Conservation (phyloP, 1,139 yeast species). For the Suhomyces ambrosiae region DNA sequence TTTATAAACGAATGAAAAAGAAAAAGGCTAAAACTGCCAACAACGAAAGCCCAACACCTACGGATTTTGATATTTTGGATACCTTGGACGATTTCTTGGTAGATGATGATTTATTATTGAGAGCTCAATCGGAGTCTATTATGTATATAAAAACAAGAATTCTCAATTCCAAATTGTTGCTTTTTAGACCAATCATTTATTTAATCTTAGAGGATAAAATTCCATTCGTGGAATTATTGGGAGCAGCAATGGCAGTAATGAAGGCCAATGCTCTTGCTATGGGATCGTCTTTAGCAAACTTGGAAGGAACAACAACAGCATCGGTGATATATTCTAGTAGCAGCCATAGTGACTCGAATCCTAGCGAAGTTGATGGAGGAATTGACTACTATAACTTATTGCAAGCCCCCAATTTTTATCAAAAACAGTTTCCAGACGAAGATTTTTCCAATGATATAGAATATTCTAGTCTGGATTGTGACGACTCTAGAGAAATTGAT, state of each 20-base stretch:
- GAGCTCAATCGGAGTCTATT: constrained; percentile 42
- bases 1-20: constrained; percentile 33
- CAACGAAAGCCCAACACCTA: constrained; percentile 4
- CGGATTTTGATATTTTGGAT: constrained; percentile 21
- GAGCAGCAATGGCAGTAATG: constrained; percentile 22
- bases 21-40: constrained; percentile 22
- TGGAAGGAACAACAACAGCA: too few relatives aligned
- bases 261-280: constrained; percentile 8
- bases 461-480: constrained; percentile 13
- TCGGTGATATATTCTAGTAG: constrained; percentile 9
- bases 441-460: constrained; percentile 35
- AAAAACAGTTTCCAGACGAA: constrained; percentile 30
- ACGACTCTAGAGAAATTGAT: constrained; percentile 15
- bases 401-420: constrained; percentile 35
- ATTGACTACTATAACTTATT: constrained; percentile 30
- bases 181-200: constrained; percentile 41
- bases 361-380: constrained; percentile 18
- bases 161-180: constrained; percentile 33
- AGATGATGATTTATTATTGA: constrained; percentile 37
- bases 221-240: constrained; percentile 18
- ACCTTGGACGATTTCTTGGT: constrained; percentile 37
- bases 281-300: constrained; percentile 12
- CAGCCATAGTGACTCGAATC: constrained; percentile 10
- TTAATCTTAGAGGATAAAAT: constrained; percentile 37
- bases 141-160: constrained; percentile 46